These are phyloP conservation scores for Xylaria grammica DNA, from an alignment of 495 filamentous ascomycete species.

Conservation along the genomic window DNA sequence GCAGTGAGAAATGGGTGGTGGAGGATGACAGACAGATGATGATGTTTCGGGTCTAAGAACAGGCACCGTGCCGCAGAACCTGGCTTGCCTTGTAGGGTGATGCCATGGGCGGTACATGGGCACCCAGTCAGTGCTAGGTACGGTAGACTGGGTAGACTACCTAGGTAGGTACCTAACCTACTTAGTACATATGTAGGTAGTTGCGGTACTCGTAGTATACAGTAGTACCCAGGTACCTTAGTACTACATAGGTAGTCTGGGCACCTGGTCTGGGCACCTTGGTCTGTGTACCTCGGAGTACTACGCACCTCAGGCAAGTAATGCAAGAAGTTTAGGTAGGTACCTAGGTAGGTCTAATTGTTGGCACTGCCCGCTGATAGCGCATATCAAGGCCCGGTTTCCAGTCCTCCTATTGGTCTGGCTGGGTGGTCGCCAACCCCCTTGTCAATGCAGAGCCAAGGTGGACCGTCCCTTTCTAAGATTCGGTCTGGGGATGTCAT, in stretches of 20 bases:
- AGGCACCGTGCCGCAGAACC: conserved; percentile 13
- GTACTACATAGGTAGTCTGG: too few relatives aligned
- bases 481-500: conserved; percentile 11
- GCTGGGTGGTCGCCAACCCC: background rate
- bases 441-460: background rate
- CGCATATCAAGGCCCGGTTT: conserved; percentile 3
- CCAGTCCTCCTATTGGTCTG: conserved; percentile 7
- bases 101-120: background rate
- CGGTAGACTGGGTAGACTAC: background rate
- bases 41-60: conserved; percentile 21
- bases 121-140: background rate
- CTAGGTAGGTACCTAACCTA: conserved; percentile 1
- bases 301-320: too few relatives aligned
- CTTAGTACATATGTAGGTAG: background rate
- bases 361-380: conserved; percentile 14
- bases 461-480: conserved; percentile 9
- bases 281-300: too few relatives aligned
- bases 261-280: too few relatives aligned
- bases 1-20: conserved; percentile 15
- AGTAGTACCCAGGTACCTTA: too few relatives aligned
- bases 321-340: too few relatives aligned
- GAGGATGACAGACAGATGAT: conserved; percentile 27
- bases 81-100: background rate
- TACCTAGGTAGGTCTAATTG: too few relatives aligned
- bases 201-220: background rate